phyloP scores from a whole-genome alignment of 345 rosid genomes.

The Eucalyptus microcorys region DNA sequence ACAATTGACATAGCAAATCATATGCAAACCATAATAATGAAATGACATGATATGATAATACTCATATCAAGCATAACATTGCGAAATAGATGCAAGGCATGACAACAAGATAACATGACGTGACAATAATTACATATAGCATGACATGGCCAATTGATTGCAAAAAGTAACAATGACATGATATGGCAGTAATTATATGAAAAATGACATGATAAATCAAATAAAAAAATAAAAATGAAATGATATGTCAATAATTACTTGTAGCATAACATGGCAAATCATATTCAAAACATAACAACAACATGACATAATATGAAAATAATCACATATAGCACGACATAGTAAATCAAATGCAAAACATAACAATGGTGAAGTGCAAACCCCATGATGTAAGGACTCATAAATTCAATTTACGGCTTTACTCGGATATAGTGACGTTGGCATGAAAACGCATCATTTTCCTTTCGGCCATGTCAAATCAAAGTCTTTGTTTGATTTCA shows the following conservation, averaged over 20 bases:
- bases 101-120: not conserved
- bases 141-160: not conserved
- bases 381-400: fast-evolving
- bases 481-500: not conserved
- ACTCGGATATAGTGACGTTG: fast-evolving
- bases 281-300: not conserved
- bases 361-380: not conserved
- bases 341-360: not conserved
- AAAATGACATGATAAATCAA: not conserved
- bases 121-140: fast-evolving
- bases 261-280: not conserved
- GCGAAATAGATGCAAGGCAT: fast-evolving
- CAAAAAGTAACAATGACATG: fast-evolving
- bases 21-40: not conserved
- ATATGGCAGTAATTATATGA: not conserved
- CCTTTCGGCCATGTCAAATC: not conserved
- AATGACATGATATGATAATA: not conserved
- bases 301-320: fast-evolving
- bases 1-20: not conserved
- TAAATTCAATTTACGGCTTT: not conserved
- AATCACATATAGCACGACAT: fast-evolving
- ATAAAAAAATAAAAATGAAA: not conserved
- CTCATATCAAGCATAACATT: not conserved
- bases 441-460: not conserved
- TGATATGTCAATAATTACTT: not conserved